Evolutionary conservation across 192 early-diverging fungal species (phyloP), one percentile per base, ranked within the genome.

Genomic region (Kickxella alabastrina): DNA sequence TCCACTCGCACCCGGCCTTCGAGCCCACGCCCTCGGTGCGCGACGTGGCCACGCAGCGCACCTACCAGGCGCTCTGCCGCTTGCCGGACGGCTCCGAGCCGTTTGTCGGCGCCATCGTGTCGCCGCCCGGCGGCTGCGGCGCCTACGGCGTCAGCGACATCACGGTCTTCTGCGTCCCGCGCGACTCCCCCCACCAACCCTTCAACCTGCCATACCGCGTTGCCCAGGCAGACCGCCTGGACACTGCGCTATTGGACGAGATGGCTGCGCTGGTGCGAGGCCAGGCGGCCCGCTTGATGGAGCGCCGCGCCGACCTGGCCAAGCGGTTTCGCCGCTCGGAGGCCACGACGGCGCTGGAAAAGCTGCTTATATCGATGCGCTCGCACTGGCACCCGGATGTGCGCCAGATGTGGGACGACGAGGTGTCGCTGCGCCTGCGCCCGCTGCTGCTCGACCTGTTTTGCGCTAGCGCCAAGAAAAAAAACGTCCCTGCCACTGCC

Each of bases 1-100:
- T 93, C 77, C 94, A 97, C 63, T 94, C 92, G 28, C 94, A 97
- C 65, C 93, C 94, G 26, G 88, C 89, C 0, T 97, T 97, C 55
- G 90, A 90, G 32, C 86, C 92, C 4, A 83, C 83, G 31, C 94
- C 94, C 28, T 89, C 86, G 38, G 82, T 92, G 12, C 80, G 91
- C 58, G 94, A 97, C 62, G 87, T 94, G 54, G 88, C 90, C 65
- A 95, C 86, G 52, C 92, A 97, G 75, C 80, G 78, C 40, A 78
- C 81, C 1, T 91, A 97, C 75, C 94, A 97, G 80, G 79, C 74
- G 54, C 80, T 93, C 25, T 90, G 88, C 53, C 76, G 82, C 52
- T 70, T 79, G 9, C 67, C 77, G 36, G 75, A 78, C 32, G 82
- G 82, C 14, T 57, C 80, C 7, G 91, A 93, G 59, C 93, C 93